Evolutionary conservation across 2,329 filamentous ascomycete genomes (phyloP), one percentile per base, ranked within the genome.

Genomic region (Alternaria alternata): DNA sequence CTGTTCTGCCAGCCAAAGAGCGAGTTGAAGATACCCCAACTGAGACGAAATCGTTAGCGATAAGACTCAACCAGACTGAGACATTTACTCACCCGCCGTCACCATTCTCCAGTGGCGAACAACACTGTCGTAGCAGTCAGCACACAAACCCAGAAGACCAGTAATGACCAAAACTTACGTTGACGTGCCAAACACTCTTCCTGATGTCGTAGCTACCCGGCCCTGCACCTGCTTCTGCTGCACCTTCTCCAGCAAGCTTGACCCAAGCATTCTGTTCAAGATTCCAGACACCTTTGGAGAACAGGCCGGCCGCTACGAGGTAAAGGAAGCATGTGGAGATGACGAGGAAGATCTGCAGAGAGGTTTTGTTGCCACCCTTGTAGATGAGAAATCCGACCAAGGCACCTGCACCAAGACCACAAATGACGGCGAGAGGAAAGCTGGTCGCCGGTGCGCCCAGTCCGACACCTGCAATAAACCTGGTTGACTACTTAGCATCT

Each of bases 1-100:
- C 91, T 92, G 81, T 96, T 96, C 62, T 88, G 87, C 93, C 93
- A 97, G 59, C 93, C 93, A 11, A 96, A 83, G 54, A 96, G 84
- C 59, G 91, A 88, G 70, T 96, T 94, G 83, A 96, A 93, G 66
- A 96, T 88, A 56, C 91, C 92, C 93, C 92, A 96, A 44, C 91
- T 91, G 24, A 57, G 28, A 16, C 47, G 42, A 43, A 16, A 14
- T 4, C 18, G 55, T 59, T 46, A 62, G 56, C 22, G 7, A 26
- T 3, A 18, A n/a, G 9, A 26, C 26, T 20, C 12, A 30, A 7
- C n/a, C 30, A 28, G 24, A 52, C n/a, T 14, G 18, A 5, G 18
- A 8, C 18, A 24, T 42, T 7, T 41, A 51, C 57, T 57, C 42
- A 60, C 57, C 52, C 57, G 38, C 89, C 88, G 48, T 90, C 90